Conservation (phyloP, 345 rosid species). For the Sisymbrium irio region DNA sequence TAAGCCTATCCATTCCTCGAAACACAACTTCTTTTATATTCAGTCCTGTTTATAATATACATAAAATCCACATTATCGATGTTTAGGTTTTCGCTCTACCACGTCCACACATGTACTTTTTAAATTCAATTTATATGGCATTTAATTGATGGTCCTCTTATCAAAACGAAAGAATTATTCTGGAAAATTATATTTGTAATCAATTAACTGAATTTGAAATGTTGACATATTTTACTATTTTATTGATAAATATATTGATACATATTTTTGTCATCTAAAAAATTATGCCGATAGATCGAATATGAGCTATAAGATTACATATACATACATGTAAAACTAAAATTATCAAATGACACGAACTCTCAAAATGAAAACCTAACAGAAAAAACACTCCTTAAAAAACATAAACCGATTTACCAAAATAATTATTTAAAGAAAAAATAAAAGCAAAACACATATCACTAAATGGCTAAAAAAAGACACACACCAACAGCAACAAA, state of each 20-base stretch:
- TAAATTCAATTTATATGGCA: not conserved
- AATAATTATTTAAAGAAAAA: too few relatives aligned
- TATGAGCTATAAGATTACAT: too few relatives aligned
- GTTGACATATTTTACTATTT: not conserved
- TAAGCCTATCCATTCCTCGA: conserved; percentile 34
- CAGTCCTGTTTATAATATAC: not conserved
- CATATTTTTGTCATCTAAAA: too few relatives aligned
- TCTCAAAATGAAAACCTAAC: too few relatives aligned
- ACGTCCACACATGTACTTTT: conserved; percentile 21
- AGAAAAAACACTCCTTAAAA: too few relatives aligned
- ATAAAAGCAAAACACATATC: too few relatives aligned
- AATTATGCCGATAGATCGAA: too few relatives aligned
- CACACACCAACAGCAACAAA: too few relatives aligned
- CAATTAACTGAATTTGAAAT: not conserved
- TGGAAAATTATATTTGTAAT: not conserved
- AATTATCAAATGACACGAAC: too few relatives aligned
- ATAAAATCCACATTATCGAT: conserved; percentile 26
- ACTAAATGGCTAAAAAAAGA: too few relatives aligned
- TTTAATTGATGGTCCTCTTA: not conserved
- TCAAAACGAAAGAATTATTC: not conserved
- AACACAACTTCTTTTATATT: conserved; percentile 18
- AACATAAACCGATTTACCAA: too few relatives aligned
- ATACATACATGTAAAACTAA: too few relatives aligned
- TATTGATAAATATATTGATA: not conserved
- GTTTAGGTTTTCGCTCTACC: conserved; percentile 27